These are phyloP conservation scores for Beauveria asiatica DNA, from an alignment of 2,329 filamentous ascomycete genomes.

Conservation along the genomic window DNA sequence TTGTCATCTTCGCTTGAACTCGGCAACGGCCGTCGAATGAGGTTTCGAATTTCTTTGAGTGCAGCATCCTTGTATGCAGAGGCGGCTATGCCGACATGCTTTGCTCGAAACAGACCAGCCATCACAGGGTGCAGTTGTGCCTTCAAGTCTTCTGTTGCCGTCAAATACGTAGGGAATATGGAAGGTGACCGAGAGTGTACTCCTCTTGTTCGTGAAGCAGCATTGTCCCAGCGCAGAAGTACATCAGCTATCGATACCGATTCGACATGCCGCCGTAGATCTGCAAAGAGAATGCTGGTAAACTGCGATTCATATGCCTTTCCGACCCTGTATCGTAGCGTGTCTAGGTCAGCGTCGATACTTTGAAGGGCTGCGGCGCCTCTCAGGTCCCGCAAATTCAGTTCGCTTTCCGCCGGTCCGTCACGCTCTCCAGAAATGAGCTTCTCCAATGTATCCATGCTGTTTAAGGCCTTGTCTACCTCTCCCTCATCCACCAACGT, in stretches of 20 bases:
- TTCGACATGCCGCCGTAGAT: conserved; percentile 73
- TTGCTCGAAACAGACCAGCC: conserved; percentile 70
- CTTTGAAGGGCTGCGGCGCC: conserved; percentile 72
- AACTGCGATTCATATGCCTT: conserved; percentile 80
- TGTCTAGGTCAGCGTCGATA: conserved; percentile 66
- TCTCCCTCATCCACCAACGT: conserved; percentile 74
- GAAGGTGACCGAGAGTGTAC: conserved; percentile 62
- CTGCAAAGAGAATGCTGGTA: conserved; percentile 65
- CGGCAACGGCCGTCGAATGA: conserved; percentile 78
- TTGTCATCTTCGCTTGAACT: conserved; percentile 92
- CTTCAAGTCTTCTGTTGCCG: conserved; percentile 62
- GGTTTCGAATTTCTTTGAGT: conserved; percentile 73
- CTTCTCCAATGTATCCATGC: conserved; percentile 68
- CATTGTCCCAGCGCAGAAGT: conserved; percentile 73
- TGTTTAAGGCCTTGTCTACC: conserved; percentile 69
- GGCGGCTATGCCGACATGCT: conserved; percentile 73
- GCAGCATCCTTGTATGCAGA: conserved; percentile 75
- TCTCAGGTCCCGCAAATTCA: conserved; percentile 58
- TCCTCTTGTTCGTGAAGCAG: conserved; percentile 64
- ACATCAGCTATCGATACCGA: conserved; percentile 64
- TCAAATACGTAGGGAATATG: conserved; percentile 69
- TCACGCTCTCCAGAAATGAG: conserved; percentile 67
- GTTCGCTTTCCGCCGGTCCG: conserved; percentile 18
- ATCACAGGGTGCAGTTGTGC: conserved; percentile 62
- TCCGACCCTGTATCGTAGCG: conserved; percentile 72